These are phyloP conservation scores for Sarocladium kiliense DNA, from an alignment of 2,329 filamentous ascomycete species.

Conservation along the genomic window DNA sequence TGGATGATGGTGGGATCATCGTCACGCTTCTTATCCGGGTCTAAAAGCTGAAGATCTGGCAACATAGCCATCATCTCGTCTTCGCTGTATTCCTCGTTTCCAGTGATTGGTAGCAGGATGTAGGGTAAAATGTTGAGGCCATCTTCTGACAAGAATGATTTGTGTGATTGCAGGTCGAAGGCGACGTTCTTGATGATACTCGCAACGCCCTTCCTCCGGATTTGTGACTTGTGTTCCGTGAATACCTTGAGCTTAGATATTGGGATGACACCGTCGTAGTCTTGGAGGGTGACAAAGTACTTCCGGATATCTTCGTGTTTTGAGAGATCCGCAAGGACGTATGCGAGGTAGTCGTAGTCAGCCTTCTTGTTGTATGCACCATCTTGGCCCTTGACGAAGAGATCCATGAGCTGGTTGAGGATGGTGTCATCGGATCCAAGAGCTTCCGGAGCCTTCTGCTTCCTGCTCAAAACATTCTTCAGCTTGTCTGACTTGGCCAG, in stretches of 20 bases:
- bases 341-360: conserved; percentile 88
- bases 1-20: conserved; percentile 69
- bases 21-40: conserved; percentile 85
- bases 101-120: conserved; percentile 80
- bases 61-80: conserved; percentile 86
- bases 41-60: conserved; percentile 81
- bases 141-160: conserved; percentile 62
- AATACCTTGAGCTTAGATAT: conserved; percentile 91
- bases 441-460: conserved; percentile 62
- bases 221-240: conserved; percentile 79
- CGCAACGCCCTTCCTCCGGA: conserved; percentile 89
- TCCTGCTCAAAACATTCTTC: conserved; percentile 62
- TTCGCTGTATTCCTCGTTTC: conserved; percentile 79
- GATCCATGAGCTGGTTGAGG: conserved; percentile 88
- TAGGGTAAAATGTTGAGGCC: conserved; percentile 83
- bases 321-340: conserved; percentile 88
- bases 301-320: conserved; percentile 71
- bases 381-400: conserved; percentile 88
- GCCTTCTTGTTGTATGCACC: conserved; percentile 79
- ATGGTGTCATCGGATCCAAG: conserved; percentile 68
- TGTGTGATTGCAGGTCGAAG: conserved; percentile 74
- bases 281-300: conserved; percentile 69
- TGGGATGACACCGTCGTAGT: conserved; percentile 80
- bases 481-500: conserved; percentile 75
- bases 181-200: conserved; percentile 91